Conservation (phyloP, 192 early-diverging fungal species). For the Backusella psychrophila region DNA sequence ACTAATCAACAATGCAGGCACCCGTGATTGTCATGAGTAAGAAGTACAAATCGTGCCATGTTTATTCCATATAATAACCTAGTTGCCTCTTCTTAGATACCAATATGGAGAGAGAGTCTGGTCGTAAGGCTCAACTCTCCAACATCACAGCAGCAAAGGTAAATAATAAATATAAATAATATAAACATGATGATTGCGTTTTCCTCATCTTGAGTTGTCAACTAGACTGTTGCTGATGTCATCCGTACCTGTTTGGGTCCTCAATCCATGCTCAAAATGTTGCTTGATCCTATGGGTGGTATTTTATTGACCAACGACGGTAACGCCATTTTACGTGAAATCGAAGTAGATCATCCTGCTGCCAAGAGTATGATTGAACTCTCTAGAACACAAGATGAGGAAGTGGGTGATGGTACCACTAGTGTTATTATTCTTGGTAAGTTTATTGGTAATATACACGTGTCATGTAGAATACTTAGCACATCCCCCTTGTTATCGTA, state of each 20-base stretch:
- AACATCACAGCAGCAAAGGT: slow-evolving; percentile 99
- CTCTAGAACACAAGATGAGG: slow-evolving; percentile 98
- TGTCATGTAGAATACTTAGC: background rate
- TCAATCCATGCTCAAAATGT: slow-evolving; percentile 99
- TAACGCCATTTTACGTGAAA: slow-evolving; percentile 97
- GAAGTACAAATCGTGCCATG: slow-evolving; percentile 7
- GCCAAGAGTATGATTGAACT: slow-evolving; percentile 99
- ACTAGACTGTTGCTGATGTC: slow-evolving; percentile 93
- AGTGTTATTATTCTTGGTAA: slow-evolving; percentile 96
- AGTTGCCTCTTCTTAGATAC: slow-evolving; percentile 61
- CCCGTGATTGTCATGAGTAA: slow-evolving; percentile 88
- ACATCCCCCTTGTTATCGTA: slow-evolving; percentile 28
- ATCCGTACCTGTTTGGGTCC: slow-evolving; percentile 98
- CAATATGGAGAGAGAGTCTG: slow-evolving; percentile 91
- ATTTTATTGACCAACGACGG: slow-evolving; percentile 99
- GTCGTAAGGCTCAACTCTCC: slow-evolving; percentile 95
- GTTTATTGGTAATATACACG: background rate
- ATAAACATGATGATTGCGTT: slow-evolving; percentile 6
- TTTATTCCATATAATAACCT: background rate
- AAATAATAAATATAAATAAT: background rate
- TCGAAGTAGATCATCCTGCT: slow-evolving; percentile 99
- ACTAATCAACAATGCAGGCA: slow-evolving; percentile 64
- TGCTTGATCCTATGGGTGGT: slow-evolving; percentile 99
- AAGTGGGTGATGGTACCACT: slow-evolving; percentile 99
- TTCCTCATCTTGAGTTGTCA: too few species aligned